Percentiles rank a stretch among this genome's conserved stretches.
phyloP scores from a whole-genome alignment of 2,329 filamentous ascomycete species.

The Neospermospora avenae region DNA sequence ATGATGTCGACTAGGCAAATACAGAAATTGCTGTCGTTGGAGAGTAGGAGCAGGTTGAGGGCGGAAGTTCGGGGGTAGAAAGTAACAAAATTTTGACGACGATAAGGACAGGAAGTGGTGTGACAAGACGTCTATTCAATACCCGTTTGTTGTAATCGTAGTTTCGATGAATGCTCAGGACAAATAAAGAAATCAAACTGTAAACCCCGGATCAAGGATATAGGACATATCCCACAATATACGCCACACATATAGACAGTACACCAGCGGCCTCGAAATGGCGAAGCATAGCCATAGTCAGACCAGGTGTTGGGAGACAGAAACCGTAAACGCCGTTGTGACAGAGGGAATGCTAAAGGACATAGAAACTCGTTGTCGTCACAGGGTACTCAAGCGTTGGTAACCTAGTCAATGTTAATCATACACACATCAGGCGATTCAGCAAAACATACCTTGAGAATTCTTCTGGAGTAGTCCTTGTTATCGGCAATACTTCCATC shows the following conservation, averaged over 20 bases:
- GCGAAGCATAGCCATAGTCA: conserved; percentile 24
- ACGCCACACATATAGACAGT: conserved; percentile 36
- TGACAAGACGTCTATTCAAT: conserved; percentile 18
- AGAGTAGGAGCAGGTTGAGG: background rate
- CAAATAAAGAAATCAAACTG: conserved; percentile 13
- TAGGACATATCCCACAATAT: conserved; percentile 29
- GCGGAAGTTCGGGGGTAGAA: conserved; percentile 2
- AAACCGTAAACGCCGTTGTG: conserved; percentile 33
- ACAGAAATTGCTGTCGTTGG: background rate
- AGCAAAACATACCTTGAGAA: conserved; percentile 73
- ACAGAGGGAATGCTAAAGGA: conserved; percentile 31
- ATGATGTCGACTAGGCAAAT: background rate
- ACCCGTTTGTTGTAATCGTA: conserved; percentile 4
- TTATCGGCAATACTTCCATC: conserved; percentile 97
- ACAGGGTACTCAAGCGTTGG: conserved; percentile 51
- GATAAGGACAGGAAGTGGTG: conserved; percentile 35
- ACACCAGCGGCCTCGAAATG: conserved; percentile 28
- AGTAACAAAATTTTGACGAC: conserved; percentile 20
- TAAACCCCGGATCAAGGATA: conserved; percentile 22
- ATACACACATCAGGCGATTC: background rate
- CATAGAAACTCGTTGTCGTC: conserved; percentile 39
- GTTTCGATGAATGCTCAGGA: conserved; percentile 19
- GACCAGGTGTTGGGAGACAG: conserved; percentile 24
- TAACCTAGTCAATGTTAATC: conserved; percentile 43
- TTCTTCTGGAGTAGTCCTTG: conserved; percentile 92